A percentile compares a stretch with the other conserved stretches of the same genome.
These are phyloP conservation scores for Aureobasidium sp. DNA, from an alignment of 2,329 filamentous ascomycete species.

Conservation along the genomic window DNA sequence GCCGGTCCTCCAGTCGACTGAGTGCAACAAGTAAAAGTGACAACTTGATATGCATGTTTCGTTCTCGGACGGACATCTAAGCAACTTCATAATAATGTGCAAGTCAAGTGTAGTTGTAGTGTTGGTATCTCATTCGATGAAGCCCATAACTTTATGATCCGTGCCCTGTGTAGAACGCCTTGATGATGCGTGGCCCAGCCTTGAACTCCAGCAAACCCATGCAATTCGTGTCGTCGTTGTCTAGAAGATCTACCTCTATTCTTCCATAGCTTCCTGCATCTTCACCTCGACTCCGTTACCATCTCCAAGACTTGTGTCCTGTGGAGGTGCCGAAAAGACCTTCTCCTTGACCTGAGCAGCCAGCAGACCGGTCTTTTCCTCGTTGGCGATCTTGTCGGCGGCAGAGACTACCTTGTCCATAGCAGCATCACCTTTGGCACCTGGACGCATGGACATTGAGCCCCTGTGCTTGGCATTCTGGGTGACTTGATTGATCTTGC, in stretches of 20 bases:
- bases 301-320: constrained; percentile 15
- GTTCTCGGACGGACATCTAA: too few species aligned
- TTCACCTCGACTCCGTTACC: constrained; percentile 15
- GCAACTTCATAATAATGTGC: neutral
- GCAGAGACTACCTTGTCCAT: constrained; percentile 56
- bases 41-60: too few species aligned
- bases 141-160: neutral
- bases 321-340: constrained; percentile 43
- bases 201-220: constrained; percentile 1
- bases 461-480: constrained; percentile 28
- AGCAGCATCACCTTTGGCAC: constrained; percentile 37
- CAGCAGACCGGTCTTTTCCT: constrained; percentile 57
- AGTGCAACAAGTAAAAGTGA: too few species aligned
- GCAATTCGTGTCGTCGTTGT: constrained; percentile 15
- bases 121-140: neutral
- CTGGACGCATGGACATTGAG: constrained; percentile 21
- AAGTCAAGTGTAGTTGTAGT: neutral
- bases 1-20: neutral
- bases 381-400: constrained; percentile 54
- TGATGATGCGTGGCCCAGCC: constrained; percentile 5
- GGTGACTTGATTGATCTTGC: constrained; percentile 58
- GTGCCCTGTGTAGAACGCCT: constrained; percentile 2
- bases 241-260: neutral
- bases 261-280: constrained; percentile 20
- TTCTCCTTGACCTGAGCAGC: constrained; percentile 57